Evolutionary conservation across 2,329 filamentous ascomycete genomes (phyloP), one percentile per base, ranked within the genome.

Genomic region (Didymella pinodella): DNA sequence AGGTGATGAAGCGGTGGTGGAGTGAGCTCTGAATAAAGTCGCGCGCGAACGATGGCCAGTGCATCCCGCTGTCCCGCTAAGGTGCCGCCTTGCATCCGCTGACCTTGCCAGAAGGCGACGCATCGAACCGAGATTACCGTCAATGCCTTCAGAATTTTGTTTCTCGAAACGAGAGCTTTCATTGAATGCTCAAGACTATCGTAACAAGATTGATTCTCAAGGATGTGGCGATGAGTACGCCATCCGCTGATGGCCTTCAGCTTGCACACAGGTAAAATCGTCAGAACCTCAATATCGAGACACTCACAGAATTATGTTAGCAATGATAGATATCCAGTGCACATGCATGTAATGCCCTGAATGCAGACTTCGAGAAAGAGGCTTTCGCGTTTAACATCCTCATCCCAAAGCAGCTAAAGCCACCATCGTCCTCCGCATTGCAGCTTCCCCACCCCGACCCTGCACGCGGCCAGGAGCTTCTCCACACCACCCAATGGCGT

Each of bases 1-100:
- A 51, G 34, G 18, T 44, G 49, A 20, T 54, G 46, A 28, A 53
- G 56, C 46, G 41, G 49, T 38, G 56, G 59, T 70, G 60, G 65
- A 66, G 68, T 72, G 68, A 73, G 64, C 61, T 69, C 48, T 53
- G 57, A 64, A 67, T 65, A 69, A 69, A 62, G 40, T 59, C 40
- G 50, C 55, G 55, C 48, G 45, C 38, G 45, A 53, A 54, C 45
- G 41, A 40, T 58, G 55, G 55, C 49, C 49, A 32, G 46, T 41
- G 56, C 56, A 50, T 53, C 55, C 55, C 55, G 38, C 38, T 16
- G 36, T 22, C 28, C 32, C 32, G 12, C 12, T 6, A n/a, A 48
- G 45, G 45, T 26, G 29, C 45, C n/a, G 41, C 32, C 25, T 20
- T 45, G 47, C 54, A 48, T 34, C 3, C 32, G 20, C 47, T 14